These are phyloP conservation scores for Lathyrus aphaca DNA, from an alignment of 306 rosid genomes.

Conservation along the genomic window DNA sequence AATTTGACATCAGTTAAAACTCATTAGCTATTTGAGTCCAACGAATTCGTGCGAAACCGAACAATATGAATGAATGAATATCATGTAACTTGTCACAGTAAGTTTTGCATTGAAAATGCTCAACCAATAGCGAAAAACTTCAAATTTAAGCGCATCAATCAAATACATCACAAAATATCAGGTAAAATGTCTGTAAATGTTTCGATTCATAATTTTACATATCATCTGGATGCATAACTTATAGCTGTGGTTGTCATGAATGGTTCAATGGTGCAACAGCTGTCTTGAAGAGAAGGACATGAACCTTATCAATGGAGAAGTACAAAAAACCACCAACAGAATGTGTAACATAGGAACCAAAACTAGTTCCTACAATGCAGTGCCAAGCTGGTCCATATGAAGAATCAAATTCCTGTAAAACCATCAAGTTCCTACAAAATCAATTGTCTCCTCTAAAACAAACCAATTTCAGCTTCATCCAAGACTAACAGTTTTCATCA, in stretches of 20 bases:
- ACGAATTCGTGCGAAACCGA: background rate
- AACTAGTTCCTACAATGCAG: constrained; percentile 95
- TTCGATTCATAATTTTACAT: constrained; percentile 42
- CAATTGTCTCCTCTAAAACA: background rate
- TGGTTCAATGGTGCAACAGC: constrained; percentile 81
- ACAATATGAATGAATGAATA: background rate
- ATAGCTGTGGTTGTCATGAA: constrained; percentile 38
- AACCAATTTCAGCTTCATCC: constrained; percentile 4
- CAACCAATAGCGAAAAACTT: background rate
- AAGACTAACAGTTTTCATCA: constrained; percentile 25
- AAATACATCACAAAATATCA: constrained; percentile 35
- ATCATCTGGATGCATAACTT: constrained; percentile 15
- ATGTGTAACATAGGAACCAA: constrained; percentile 95
- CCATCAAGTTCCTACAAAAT: constrained; percentile 10
- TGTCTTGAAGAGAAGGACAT: constrained; percentile 90
- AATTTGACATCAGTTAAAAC: background rate
- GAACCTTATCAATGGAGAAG: constrained; percentile 90
- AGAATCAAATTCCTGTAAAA: constrained; percentile 85
- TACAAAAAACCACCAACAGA: constrained; percentile 85
- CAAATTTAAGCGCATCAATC: constrained; percentile 30
- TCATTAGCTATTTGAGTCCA: background rate
- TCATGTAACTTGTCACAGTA: constrained; percentile 15
- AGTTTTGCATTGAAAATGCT: constrained; percentile 18
- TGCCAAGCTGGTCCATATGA: constrained; percentile 97
- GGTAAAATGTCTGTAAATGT: constrained; percentile 25